Evolutionary conservation across 495 filamentous ascomycete species (phyloP).

Genomic region (Evernia prunastri): DNA sequence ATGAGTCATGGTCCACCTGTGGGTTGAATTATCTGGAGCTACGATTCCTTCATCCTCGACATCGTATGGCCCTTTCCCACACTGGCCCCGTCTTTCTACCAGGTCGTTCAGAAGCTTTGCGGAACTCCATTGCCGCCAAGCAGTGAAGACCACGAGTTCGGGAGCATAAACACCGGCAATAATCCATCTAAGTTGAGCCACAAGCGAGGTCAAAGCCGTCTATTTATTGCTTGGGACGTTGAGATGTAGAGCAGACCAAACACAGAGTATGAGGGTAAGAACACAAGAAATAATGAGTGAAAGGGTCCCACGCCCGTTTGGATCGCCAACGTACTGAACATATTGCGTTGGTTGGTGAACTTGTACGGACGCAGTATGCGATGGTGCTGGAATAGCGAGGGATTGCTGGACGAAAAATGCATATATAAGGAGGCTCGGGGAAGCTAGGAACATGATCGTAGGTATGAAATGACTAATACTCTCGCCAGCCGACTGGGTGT

Average conservation of each 20-base stretch:
- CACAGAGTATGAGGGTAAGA: constrained; percentile 35
- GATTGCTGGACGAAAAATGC: not conserved
- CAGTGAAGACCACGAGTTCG: constrained; percentile 9
- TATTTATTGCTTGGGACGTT: constrained; percentile 28
- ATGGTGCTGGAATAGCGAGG: not conserved
- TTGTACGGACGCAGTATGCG: not conserved
- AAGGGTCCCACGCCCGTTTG: no score
- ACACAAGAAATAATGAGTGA: constrained; percentile 31
- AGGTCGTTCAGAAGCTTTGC: constrained; percentile 6
- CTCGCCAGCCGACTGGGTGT: not conserved
- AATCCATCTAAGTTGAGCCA: not conserved
- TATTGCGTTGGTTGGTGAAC: not conserved
- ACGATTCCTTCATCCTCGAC: not conserved
- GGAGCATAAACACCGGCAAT: constrained; percentile 4
- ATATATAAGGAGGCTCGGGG: not conserved
- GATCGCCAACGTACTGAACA: not conserved
- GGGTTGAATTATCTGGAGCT: not conserved
- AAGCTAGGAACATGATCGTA: not conserved
- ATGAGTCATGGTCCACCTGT: constrained; percentile 15
- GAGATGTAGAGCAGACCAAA: constrained; percentile 39
- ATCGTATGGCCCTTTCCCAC: not conserved
- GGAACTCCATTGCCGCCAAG: constrained; percentile 16
- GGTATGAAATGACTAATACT: not conserved
- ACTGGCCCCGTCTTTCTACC: no score
- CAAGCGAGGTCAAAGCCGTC: not conserved